Conservation (phyloP, 2,329 filamentous ascomycete species). For the Exophiala dermatitidis region DNA sequence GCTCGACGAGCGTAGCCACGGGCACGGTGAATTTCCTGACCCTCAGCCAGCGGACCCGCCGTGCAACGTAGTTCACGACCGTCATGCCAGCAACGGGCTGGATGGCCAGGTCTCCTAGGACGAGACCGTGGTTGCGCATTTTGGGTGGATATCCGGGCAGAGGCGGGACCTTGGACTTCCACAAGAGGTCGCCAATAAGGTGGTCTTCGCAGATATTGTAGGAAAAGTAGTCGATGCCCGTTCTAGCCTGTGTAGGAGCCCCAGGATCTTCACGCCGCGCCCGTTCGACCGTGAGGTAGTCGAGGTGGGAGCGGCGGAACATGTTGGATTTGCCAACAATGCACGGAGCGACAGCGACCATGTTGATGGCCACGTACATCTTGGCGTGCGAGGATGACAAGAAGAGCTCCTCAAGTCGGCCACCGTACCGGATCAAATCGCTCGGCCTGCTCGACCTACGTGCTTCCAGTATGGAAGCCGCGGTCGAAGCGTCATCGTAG, state of each 20-base stretch:
- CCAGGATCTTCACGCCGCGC: conserved; percentile 36
- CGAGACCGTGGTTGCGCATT: conserved; percentile 68
- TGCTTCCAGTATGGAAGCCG: background rate
- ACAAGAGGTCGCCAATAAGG: conserved; percentile 84
- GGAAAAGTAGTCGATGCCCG: conserved; percentile 85
- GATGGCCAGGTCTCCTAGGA: conserved; percentile 77
- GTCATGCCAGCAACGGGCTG: conserved; percentile 84
- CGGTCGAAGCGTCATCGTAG: conserved; percentile 7
- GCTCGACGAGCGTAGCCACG: conserved; percentile 82
- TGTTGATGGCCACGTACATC: conserved; percentile 97
- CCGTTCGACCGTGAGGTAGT: conserved; percentile 59
- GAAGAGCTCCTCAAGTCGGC: conserved; percentile 87
- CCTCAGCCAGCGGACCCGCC: conserved; percentile 81
- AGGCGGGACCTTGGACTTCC: conserved; percentile 59
- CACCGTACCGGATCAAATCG: conserved; percentile 45
- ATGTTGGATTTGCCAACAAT: conserved; percentile 97
- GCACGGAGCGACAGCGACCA: conserved; percentile 81
- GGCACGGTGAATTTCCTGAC: conserved; percentile 93
- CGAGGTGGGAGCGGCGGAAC: conserved; percentile 87
- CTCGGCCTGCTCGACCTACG: background rate
- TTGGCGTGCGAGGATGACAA: conserved; percentile 91
- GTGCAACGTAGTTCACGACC: conserved; percentile 66
- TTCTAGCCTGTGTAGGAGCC: conserved; percentile 35
- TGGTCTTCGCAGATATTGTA: conserved; percentile 98
- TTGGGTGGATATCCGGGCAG: conserved; percentile 19